These are phyloP conservation scores for Zygosaccharomyces sapae DNA, from an alignment of 1,139 yeast genomes.

Conservation along the genomic window DNA sequence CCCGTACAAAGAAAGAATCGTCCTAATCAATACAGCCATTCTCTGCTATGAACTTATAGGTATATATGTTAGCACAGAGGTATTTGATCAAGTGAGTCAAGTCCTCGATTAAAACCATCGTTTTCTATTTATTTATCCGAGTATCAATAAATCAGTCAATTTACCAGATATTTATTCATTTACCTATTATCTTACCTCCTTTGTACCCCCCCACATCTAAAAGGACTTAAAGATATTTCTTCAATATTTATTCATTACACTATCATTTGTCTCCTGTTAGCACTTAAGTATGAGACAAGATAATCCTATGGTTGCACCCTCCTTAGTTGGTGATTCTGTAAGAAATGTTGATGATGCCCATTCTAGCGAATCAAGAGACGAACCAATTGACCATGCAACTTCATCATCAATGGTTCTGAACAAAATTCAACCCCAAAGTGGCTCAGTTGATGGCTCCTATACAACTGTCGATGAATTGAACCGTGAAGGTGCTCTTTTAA, in stretches of 20 bases:
- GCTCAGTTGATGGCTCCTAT: constrained; percentile 22
- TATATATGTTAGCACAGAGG: neutral
- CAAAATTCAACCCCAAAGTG: constrained; percentile 20
- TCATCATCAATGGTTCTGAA: constrained; percentile 21
- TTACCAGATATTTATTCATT: neutral
- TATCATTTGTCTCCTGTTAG: neutral
- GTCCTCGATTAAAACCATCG: neutral
- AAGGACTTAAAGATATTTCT: neutral
- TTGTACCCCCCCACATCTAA: neutral
- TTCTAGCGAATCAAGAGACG: constrained; percentile 18
- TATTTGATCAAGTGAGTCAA: neutral
- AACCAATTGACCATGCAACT: constrained; percentile 14
- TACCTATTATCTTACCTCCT: neutral
- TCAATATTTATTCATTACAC: neutral
- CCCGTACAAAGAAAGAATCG: neutral
- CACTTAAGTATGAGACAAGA: neutral
- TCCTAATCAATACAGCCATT: constrained; percentile 1
- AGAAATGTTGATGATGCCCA: constrained; percentile 26
- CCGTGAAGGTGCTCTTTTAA: constrained; percentile 33
- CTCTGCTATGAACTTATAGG: neutral
- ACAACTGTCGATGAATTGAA: constrained; percentile 32
- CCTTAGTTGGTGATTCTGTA: constrained; percentile 29
- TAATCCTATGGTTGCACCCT: constrained; percentile 16
- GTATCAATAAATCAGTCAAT: too few species aligned
- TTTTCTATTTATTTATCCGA: neutral